Evolutionary conservation across 208 protist genomes (phyloP), one percentile per base, ranked within the genome.

Genomic region (Trypanosoma brucei): DNA sequence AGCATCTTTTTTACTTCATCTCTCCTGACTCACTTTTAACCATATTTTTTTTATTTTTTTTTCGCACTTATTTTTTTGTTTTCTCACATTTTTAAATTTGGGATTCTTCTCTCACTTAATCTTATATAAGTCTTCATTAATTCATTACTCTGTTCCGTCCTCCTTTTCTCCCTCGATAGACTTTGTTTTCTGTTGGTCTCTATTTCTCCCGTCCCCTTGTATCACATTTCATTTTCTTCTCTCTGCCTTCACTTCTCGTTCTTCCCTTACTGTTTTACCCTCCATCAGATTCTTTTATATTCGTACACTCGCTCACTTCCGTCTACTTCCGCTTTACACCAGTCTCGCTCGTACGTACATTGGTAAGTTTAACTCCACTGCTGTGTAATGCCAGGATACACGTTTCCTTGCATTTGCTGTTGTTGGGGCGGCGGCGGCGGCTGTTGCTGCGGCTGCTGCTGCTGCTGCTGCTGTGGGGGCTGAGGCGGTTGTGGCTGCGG

Each of bases 371-470:
- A 77, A 31, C 33, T 68, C 76, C 72, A 76, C 71, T 81, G 76
- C 52, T 77, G 71, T 1, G 70, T n/a, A 56, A 75, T 59, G 42
- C 57, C 70, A n/a, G 68, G 59, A 42, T 79, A 79, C 68, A 78
- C 63, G 51, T 48, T 65, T 52, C 70, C 70, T 14, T 53, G 48
- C 49, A 65, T 50, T 59, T 72, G 67, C 56, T 55, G 65, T 54
- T 56, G 56, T 38, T 3, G 35, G 4, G 33, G 46, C 34, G 56
- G 60, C 37, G 55, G 51, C 55, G 66, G 62, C 39, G 22, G 22
- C 49, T 68, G 58, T 59, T 72, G 67, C 56, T 55, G 65, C 59
- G 45, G 56, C 46, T 3, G 35, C 11, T 8, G 46, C 34, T 62
- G 60, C 37, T 62, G 51, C 55, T 72, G 62, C 39, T 52, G 37